These are phyloP conservation scores for Zizania latifolia DNA, from an alignment of 176 grass and related monocot species.

Conservation along the genomic window DNA sequence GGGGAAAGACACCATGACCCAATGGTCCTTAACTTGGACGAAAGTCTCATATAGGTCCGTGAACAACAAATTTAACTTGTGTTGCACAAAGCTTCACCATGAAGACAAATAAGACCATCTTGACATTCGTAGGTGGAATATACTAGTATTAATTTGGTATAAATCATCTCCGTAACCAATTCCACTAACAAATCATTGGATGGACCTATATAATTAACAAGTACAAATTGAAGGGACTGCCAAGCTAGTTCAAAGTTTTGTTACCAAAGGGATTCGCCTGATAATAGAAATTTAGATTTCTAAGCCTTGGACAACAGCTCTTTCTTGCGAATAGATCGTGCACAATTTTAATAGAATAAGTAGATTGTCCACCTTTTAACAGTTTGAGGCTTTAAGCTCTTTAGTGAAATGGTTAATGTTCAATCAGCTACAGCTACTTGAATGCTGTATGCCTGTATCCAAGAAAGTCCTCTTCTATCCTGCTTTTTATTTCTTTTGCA, in stretches of 20 bases:
- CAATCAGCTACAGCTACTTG: not conserved
- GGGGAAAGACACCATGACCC: not conserved
- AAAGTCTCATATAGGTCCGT: not conserved
- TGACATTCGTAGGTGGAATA: not conserved
- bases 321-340: too few relatives aligned
- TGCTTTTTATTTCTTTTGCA: too few relatives aligned
- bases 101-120: not conserved
- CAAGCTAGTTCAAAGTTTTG: constrained; percentile 5
- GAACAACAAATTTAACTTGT: not conserved
- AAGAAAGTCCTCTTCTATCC: not conserved
- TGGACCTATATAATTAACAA: too few relatives aligned
- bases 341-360: too few relatives aligned
- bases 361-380: not conserved
- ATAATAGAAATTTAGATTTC: not conserved
- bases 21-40: not conserved
- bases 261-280: not conserved
- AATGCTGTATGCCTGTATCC: not conserved
- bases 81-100: not conserved
- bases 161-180: not conserved
- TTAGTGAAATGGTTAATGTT: not conserved
- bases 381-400: not conserved
- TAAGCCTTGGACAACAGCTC: not conserved
- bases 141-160: not conserved
- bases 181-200: too few relatives aligned
- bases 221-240: not conserved